Base-by-base conservation (phyloP, 306 rosid species). In the Cicer arietinum region DNA sequence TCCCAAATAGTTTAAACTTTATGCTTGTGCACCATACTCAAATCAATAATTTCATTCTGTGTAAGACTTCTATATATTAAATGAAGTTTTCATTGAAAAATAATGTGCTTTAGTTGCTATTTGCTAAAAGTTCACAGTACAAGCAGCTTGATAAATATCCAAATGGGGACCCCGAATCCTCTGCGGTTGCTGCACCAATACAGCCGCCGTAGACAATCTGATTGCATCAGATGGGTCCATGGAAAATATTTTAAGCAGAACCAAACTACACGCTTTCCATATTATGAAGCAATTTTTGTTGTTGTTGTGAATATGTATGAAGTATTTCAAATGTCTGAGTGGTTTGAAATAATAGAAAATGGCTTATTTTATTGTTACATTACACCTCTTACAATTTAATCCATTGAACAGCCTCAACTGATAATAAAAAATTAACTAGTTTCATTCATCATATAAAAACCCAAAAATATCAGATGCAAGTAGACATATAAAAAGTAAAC, bases 381-480 rank as follows among this genome's bases (percentile, higher is more conserved):
- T 69, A 47, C 40, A 70, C 41, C 39, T 47, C 30, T 39, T 74
- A n/a, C 17, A 63, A 68, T 46, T 77, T 63, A 53, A 66, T 52
- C 53, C 43, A 30, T 30, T 18, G 63, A 69, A 65, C 58, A 65
- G 11, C 51, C 43, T 44, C 39, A 69, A 74, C 35, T 54, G 52
- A 35, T 7, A 57, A 37, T 51, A 78, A n/a, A 43, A 13, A 6
- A 6, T 47, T 40, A 58, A 51, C 20, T 69, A 70, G 67, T 45
- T 59, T 3, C 11, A 56, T 52, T 53, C 22, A 46, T 70, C 71
- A 37, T 40, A 30, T 37, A 48, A 74, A 9, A 56, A 67, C 10
- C 30, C 14, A 67, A 72, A 39, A 46, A 75, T 69, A 47, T 52
- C 61, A 66, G 11, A 13, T 57, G 70, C 12, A 58, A 70, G 41